A percentile compares a stretch with the other conserved stretches of the same genome.
These are phyloP conservation scores for Lycium ferocissimum DNA, from an alignment of 257 asterid species.

Conservation along the genomic window DNA sequence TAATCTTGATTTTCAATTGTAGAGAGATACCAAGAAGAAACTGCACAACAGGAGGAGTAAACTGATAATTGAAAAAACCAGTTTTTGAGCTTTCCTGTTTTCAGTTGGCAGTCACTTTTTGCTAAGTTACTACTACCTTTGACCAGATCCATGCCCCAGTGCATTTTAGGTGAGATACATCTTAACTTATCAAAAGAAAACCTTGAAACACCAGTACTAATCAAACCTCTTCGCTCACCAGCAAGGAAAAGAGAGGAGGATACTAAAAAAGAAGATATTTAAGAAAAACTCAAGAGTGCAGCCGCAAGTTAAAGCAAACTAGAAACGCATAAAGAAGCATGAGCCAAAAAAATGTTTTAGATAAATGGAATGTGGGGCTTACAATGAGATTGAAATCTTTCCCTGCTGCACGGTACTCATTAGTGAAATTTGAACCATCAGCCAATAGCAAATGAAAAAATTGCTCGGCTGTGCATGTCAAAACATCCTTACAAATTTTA, in stretches of 20 bases:
- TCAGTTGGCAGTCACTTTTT: neutral
- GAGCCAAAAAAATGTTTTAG: slow-evolving; percentile 40
- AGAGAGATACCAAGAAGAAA: neutral
- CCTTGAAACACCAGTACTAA: neutral
- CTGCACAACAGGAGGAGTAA: neutral
- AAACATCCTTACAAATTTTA: slow-evolving; percentile 65
- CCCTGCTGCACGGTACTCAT: slow-evolving; percentile 70
- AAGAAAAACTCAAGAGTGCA: neutral
- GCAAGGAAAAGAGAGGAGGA: neutral
- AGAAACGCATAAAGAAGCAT: slow-evolving; percentile 3
- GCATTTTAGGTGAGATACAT: slow-evolving; percentile 18
- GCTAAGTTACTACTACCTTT: neutral
- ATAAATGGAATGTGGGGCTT: slow-evolving; percentile 47
- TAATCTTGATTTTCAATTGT: slow-evolving; percentile 11
- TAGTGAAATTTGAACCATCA: slow-evolving; percentile 81
- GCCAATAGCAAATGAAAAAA: slow-evolving; percentile 71
- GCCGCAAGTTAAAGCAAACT: neutral
- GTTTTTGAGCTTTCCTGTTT: neutral
- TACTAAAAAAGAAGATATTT: neutral
- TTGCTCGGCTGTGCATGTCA: slow-evolving; percentile 88
- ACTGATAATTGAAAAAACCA: neutral
- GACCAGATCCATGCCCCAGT: neutral
- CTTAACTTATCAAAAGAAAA: slow-evolving; percentile 6
- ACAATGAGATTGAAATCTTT: slow-evolving; percentile 83
- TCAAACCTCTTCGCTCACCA: neutral